A percentile compares a stretch with the other conserved stretches of the same genome.
Conservation (phyloP, 2,329 filamentous ascomycete species). For the Penicillium aurantiogriseum region DNA sequence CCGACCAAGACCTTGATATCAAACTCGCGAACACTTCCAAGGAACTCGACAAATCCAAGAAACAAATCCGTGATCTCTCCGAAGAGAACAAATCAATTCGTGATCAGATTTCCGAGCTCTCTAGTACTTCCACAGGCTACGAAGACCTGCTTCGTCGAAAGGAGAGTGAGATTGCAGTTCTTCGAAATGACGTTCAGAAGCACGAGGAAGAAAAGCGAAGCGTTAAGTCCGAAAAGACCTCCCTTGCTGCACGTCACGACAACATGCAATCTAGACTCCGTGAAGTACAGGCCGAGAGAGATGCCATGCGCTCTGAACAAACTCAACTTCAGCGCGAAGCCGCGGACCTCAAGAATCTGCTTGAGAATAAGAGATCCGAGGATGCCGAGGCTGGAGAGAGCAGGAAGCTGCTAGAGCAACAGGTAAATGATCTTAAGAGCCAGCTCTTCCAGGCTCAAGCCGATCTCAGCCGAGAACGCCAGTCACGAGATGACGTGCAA, state of each 20-base stretch:
- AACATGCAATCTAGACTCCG: constrained; percentile 72
- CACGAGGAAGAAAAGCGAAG: constrained; percentile 75
- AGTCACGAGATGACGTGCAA: constrained; percentile 91
- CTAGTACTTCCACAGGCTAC: constrained; percentile 88
- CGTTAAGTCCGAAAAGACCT: constrained; percentile 75
- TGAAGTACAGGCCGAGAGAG: constrained; percentile 82
- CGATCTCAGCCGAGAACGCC: constrained; percentile 84
- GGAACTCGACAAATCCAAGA: constrained; percentile 71
- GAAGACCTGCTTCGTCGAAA: constrained; percentile 92
- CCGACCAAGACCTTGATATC: constrained; percentile 84
- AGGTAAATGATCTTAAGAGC: constrained; percentile 82
- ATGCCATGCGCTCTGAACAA: constrained; percentile 81
- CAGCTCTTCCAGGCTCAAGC: constrained; percentile 82
- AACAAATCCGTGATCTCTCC: constrained; percentile 71
- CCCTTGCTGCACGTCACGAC: constrained; percentile 72
- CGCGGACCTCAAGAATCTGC: constrained; percentile 77
- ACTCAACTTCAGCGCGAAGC: constrained; percentile 83
- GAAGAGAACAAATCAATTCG: constrained; percentile 81
- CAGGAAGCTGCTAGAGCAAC: constrained; percentile 77
- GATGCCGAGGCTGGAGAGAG: constrained; percentile 82
- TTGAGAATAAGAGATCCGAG: constrained; percentile 85
- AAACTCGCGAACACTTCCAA: constrained; percentile 77
- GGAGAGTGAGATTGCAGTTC: constrained; percentile 83
- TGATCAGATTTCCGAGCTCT: constrained; percentile 80
- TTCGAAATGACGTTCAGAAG: constrained; percentile 80